Conservation (phyloP, 2,329 filamentous ascomycete species). For the Exophiala viscosa region DNA sequence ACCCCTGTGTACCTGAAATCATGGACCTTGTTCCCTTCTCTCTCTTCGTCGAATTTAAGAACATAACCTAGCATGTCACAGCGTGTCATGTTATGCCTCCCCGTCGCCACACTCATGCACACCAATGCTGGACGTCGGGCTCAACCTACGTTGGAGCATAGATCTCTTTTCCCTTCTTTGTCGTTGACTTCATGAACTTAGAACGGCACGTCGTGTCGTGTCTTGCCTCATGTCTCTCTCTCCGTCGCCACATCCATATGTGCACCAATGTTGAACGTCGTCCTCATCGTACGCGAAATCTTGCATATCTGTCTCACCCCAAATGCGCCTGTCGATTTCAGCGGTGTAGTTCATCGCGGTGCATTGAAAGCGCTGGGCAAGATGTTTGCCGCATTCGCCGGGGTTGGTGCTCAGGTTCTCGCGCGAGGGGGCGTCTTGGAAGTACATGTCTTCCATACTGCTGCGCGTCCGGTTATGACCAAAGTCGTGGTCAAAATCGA, state of each 20-base stretch:
- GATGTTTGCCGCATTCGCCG: conserved; percentile 2
- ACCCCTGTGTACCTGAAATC: too few relatives aligned
- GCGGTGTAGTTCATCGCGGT: conserved; percentile 12
- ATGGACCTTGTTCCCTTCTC: too few relatives aligned
- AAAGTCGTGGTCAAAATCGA: background rate
- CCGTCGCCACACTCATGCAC: too few relatives aligned
- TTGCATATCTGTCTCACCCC: conserved; percentile 1
- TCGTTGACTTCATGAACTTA: too few relatives aligned
- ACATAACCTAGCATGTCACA: too few relatives aligned
- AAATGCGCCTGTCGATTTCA: conserved; percentile 13
- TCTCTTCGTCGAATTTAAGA: too few relatives aligned
- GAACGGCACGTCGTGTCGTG: too few relatives aligned
- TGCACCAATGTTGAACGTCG: conserved; percentile 1
- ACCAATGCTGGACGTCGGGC: too few relatives aligned
- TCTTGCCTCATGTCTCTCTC: background rate
- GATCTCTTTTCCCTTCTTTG: too few relatives aligned
- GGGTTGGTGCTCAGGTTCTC: conserved; percentile 12
- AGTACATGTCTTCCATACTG: conserved; percentile 15
- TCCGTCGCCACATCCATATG: conserved; percentile 15
- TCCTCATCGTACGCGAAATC: conserved; percentile 10
- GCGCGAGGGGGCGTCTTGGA: conserved; percentile 5
- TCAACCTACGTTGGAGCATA: too few relatives aligned
- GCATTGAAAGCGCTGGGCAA: background rate
- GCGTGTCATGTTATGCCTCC: too few relatives aligned
- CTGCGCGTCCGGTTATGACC: background rate